Base-by-base conservation (phyloP, 2,329 filamentous ascomycete genomes). In the Neonectria hederae region DNA sequence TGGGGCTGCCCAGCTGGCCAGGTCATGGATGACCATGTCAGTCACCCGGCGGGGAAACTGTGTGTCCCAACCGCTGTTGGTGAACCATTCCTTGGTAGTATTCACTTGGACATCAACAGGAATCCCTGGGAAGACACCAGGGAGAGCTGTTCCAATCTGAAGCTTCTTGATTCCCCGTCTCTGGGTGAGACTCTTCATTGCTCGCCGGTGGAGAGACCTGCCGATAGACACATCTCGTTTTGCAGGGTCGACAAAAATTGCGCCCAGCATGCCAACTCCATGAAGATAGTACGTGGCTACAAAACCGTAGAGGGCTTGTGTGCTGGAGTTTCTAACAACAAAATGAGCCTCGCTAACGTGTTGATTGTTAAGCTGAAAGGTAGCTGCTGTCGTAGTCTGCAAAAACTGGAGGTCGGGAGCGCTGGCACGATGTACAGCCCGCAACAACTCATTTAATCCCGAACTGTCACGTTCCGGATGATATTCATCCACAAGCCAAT, bases 401-500 rank as follows among this genome's bases (percentile, higher is more conserved):
- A 97, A 80, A 73, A 94, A 93, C 22, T 87, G 87, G 48, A 93
- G 84, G 35, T 87, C 88, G 0, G 90, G 89, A 1, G 87, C 84
- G 55, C 86, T 88, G 21, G 87, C 87, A 63, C 92, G 89, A 49
- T 91, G 88, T 3, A 95, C 84, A 4, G 88, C 84, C 59, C 87
- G 87, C 52, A 97, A 84, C 9, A 98, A 83, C n/a, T 87, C 89
- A 63, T 95, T 89, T 6, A 98, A 82, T 0, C 89, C 92, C 52
- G 86, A 82, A 2, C 86, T 83, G 75, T 98, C 95, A 60, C 94
- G 86, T 42, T 92, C 89, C 63, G 90, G 89, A 72, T 94, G 92
- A 81, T 94, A 98, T 49, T 87, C 89, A 75, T 97, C 95, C 0
- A 97, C 94, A 1, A 98, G 87, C 95, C 95, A 98, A 72, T 97